These are phyloP conservation scores for Colletotrichum tropicicola DNA, from an alignment of 2,329 filamentous ascomycete species.

Conservation along the genomic window DNA sequence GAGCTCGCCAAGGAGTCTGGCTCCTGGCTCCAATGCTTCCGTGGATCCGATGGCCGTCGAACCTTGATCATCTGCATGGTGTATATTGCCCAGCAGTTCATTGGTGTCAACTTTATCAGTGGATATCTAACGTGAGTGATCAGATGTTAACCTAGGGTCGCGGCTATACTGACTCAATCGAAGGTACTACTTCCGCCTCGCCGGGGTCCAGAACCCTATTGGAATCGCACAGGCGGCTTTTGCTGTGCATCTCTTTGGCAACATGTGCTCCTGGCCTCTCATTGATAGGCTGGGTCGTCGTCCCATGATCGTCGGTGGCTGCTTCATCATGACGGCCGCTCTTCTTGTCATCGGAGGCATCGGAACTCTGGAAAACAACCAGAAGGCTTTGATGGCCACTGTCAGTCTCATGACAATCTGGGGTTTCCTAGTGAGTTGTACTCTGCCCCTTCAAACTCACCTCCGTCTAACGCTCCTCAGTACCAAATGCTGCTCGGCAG, in stretches of 20 bases:
- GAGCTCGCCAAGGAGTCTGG: conserved; percentile 32
- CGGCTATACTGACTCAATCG: conserved; percentile 37
- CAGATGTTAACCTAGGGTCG: neutral
- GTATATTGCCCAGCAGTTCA: conserved; percentile 40
- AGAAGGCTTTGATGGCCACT: conserved; percentile 32
- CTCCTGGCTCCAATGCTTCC: conserved; percentile 39
- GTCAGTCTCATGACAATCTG: conserved; percentile 39
- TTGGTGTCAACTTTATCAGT: conserved; percentile 40
- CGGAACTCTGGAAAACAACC: conserved; percentile 35
- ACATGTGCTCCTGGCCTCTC: conserved; percentile 40
- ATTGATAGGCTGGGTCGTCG: conserved; percentile 41
- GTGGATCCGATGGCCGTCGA: conserved; percentile 37
- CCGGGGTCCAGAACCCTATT: conserved; percentile 38
- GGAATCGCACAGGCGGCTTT: conserved; percentile 39
- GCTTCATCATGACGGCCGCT: conserved; percentile 36
- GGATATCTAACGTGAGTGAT: conserved; percentile 39
- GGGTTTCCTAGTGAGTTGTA: conserved; percentile 31
- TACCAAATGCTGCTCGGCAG: conserved; percentile 27
- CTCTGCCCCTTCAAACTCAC: neutral
- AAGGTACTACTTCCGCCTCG: conserved; percentile 38
- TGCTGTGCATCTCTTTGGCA: conserved; percentile 40
- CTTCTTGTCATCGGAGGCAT: conserved; percentile 43
- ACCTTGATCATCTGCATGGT: conserved; percentile 42
- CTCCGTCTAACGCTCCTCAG: neutral
- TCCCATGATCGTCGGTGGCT: conserved; percentile 38